phyloP scores from a whole-genome alignment of 306 rosid species.

The Lathyrus tuberosus region DNA sequence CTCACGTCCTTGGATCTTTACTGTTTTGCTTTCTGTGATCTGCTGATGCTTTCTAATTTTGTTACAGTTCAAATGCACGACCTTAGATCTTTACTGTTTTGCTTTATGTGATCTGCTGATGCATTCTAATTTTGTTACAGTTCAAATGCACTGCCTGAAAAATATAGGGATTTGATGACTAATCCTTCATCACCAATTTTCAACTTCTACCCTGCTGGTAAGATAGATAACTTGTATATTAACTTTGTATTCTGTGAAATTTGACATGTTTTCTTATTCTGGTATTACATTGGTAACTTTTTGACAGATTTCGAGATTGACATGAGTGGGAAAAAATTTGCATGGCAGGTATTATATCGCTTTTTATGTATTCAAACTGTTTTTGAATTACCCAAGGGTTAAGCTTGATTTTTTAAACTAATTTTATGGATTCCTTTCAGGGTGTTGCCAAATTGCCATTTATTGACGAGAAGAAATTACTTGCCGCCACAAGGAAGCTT shows the following conservation, averaged over 20 bases:
- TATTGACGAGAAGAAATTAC: slow-evolving; percentile 85
- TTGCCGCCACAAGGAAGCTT: slow-evolving; percentile 75
- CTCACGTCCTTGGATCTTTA: slow-evolving; percentile 33
- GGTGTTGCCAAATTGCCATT: slow-evolving; percentile 98
- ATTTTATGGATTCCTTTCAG: slow-evolving; percentile 48
- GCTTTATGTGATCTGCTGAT: slow-evolving; percentile 28
- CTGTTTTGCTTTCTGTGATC: slow-evolving; percentile 16
- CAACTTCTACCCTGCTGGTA: slow-evolving; percentile 85
- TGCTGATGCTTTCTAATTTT: slow-evolving; percentile 41
- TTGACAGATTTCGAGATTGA: slow-evolving; percentile 88
- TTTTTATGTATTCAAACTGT: slow-evolving; percentile 21
- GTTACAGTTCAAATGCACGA: slow-evolving; percentile 69
- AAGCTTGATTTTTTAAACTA: slow-evolving; percentile 9
- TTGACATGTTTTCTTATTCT: slow-evolving; percentile 18
- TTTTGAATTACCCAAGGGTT: slow-evolving; percentile 23
- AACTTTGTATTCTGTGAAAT: slow-evolving; percentile 27
- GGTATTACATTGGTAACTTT: slow-evolving; percentile 30
- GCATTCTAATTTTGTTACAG: slow-evolving; percentile 54
- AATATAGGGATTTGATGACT: slow-evolving; percentile 81
- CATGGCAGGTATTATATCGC: slow-evolving; percentile 78
- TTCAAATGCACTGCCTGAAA: slow-evolving; percentile 86
- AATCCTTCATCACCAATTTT: slow-evolving; percentile 79
- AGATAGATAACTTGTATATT: slow-evolving; percentile 37
- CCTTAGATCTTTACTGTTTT: slow-evolving; percentile 30
- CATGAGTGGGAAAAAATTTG: slow-evolving; percentile 96